Percentiles rank a stretch among this genome's conserved stretches.
Evolutionary conservation across 805 yeast species (phyloP).

Genomic region (Pichia scutulata): DNA sequence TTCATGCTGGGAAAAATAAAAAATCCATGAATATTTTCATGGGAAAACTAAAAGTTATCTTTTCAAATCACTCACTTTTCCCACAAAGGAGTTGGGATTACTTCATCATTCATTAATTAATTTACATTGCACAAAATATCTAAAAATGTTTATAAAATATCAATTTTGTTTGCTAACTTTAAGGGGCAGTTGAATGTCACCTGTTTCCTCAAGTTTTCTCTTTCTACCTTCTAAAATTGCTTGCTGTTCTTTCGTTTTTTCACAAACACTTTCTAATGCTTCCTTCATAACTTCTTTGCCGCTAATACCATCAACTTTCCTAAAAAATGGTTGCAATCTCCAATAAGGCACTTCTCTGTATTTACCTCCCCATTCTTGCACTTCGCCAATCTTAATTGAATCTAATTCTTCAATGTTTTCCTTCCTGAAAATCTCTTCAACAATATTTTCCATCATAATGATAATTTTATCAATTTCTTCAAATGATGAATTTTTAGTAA

Average conservation of each 20-base stretch:
- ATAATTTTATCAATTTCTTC: slow-evolving; percentile 46
- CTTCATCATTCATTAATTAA: neutral
- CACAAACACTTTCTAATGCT: slow-evolving; percentile 9
- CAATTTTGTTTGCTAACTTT: slow-evolving; percentile 6
- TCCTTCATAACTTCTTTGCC: slow-evolving; percentile 33
- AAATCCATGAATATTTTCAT: too few species aligned
- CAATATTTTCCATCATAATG: slow-evolving; percentile 56
- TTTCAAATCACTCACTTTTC: too few species aligned
- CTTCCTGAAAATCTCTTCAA: slow-evolving; percentile 45
- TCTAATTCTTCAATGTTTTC: slow-evolving; percentile 52
- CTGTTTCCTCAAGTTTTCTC: slow-evolving; percentile 7
- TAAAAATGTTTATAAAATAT: neutral
- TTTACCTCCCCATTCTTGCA: slow-evolving; percentile 67
- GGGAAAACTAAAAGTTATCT: too few species aligned
- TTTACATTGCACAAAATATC: neutral
- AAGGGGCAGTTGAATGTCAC: neutral
- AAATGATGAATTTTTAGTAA: slow-evolving; percentile 34
- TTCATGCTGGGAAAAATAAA: too few species aligned
- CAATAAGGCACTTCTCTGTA: slow-evolving; percentile 85
- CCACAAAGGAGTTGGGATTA: too few species aligned
- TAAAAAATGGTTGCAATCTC: slow-evolving; percentile 94
- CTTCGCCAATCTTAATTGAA: slow-evolving; percentile 43
- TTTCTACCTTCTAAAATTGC: slow-evolving; percentile 7
- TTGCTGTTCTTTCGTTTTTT: slow-evolving; percentile 12
- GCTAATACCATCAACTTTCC: slow-evolving; percentile 76